phyloP scores from a whole-genome alignment of 305 asterid genomes.

The Solanum hybrid region DNA sequence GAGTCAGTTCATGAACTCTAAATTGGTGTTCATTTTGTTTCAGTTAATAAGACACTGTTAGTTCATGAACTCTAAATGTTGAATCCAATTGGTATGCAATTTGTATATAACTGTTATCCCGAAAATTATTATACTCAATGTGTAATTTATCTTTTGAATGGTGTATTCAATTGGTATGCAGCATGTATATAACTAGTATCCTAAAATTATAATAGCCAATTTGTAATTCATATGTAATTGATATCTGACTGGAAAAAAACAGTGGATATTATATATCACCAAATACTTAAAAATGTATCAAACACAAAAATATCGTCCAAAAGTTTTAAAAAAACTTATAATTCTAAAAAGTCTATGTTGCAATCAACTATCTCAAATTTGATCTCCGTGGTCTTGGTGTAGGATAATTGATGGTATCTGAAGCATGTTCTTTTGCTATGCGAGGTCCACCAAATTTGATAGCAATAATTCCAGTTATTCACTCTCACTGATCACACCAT shows the following conservation, averaged over 20 bases:
- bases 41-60: background rate
- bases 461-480: no score
- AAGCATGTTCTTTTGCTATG: background rate
- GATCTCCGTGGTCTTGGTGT: background rate
- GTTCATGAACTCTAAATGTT: background rate
- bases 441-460: background rate
- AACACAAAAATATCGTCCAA: background rate
- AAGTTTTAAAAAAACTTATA: no score
- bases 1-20: background rate
- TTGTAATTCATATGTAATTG: background rate
- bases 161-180: no score
- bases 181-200: background rate
- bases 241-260: background rate
- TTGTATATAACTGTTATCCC: no score
- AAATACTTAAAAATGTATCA: background rate
- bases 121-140: background rate
- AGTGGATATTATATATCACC: background rate
- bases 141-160: background rate
- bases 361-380: background rate
- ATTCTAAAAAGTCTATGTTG: background rate
- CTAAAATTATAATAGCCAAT: background rate
- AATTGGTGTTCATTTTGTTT: background rate
- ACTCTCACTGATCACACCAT: no score
- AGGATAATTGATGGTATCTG: no score
- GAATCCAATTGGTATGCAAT: background rate